These are phyloP conservation scores for Polyporus arcularius DNA, from an alignment of 768 basidiomycete genomes.

Conservation along the genomic window DNA sequence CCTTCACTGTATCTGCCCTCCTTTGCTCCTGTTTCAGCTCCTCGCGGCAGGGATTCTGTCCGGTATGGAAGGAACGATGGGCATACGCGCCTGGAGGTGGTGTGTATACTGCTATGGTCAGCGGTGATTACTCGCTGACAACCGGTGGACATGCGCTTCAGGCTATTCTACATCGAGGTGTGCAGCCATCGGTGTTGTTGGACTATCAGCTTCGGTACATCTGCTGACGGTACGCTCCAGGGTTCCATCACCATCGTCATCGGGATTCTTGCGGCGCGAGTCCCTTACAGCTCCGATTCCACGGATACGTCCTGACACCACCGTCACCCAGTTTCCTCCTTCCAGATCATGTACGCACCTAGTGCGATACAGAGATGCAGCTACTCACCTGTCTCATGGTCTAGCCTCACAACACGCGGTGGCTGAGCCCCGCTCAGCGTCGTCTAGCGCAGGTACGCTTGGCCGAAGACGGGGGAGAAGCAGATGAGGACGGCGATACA, in stretches of 20 bases:
- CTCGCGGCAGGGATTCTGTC: constrained; percentile 74
- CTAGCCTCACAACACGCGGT: constrained; percentile 63
- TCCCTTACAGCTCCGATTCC: not conserved
- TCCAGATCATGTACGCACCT: constrained; percentile 54
- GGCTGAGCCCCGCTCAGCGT: constrained; percentile 51
- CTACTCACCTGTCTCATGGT: not conserved
- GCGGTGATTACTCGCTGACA: not conserved
- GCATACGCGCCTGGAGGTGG: constrained; percentile 75
- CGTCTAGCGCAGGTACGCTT: constrained; percentile 66
- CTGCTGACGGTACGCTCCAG: constrained; percentile 29
- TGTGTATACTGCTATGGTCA: constrained; percentile 26
- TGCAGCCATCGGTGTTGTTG: not conserved
- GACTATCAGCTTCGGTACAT: not conserved
- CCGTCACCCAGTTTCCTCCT: constrained; percentile 47
- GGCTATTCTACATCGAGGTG: constrained; percentile 75
- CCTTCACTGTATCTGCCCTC: too few species aligned
- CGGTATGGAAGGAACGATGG: constrained; percentile 66
- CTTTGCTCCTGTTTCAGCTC: constrained; percentile 37
- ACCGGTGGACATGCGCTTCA: constrained; percentile 19
- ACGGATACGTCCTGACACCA: not conserved
- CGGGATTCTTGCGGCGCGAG: constrained; percentile 56
- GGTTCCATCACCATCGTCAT: constrained; percentile 64
- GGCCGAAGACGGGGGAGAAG: constrained; percentile 69
- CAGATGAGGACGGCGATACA: constrained; percentile 54
- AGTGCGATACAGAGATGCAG: not conserved